Percentiles rank a stretch among this genome's conserved stretches.
Evolutionary conservation across 257 asterid genomes (phyloP).

Genomic region (Gardenia jasminoides): DNA sequence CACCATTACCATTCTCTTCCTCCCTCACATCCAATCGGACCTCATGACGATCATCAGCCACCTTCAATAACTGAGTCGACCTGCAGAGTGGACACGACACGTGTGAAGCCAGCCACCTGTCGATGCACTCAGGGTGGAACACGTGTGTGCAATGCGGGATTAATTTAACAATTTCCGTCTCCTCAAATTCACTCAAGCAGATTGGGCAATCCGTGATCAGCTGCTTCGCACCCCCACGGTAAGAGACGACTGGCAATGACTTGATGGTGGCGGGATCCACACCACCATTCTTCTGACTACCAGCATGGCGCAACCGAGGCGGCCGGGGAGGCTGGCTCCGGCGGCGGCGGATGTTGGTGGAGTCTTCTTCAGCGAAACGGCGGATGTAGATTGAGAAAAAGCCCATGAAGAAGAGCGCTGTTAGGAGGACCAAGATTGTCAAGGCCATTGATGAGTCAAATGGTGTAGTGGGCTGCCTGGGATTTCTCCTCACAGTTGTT

Average conservation of each 20-base stretch:
- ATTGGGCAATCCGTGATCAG: slow-evolving; percentile 59
- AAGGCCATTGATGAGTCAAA: slow-evolving; percentile 64
- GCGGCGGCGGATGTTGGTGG: slow-evolving; percentile 7
- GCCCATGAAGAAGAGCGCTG: slow-evolving; percentile 61
- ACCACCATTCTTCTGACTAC: slow-evolving; percentile 36
- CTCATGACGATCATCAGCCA: slow-evolving; percentile 30
- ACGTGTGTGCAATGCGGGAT: slow-evolving; percentile 78
- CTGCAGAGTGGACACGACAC: slow-evolving; percentile 86
- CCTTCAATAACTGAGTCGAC: slow-evolving; percentile 43
- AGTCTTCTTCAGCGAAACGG: slow-evolving; percentile 36
- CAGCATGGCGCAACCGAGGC: background rate
- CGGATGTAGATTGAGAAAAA: slow-evolving; percentile 72
- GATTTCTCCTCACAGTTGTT: slow-evolving; percentile 9
- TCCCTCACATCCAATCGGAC: slow-evolving; percentile 41
- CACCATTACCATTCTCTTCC: slow-evolving; percentile 10
- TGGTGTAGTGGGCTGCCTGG: slow-evolving; percentile 23
- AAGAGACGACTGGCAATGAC: slow-evolving; percentile 53
- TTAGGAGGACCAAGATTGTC: slow-evolving; percentile 48
- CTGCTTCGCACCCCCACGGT: slow-evolving; percentile 46
- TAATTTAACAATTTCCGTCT: slow-evolving; percentile 49
- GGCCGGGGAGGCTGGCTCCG: slow-evolving; percentile 23
- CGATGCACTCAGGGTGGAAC: slow-evolving; percentile 70
- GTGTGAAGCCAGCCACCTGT: slow-evolving; percentile 78
- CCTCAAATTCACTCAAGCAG: slow-evolving; percentile 63
- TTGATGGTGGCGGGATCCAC: slow-evolving; percentile 39